Percentiles rank a stretch among this genome's conserved stretches.
Conservation (phyloP, 331 rosid genomes). For the Dryas integrifolia region DNA sequence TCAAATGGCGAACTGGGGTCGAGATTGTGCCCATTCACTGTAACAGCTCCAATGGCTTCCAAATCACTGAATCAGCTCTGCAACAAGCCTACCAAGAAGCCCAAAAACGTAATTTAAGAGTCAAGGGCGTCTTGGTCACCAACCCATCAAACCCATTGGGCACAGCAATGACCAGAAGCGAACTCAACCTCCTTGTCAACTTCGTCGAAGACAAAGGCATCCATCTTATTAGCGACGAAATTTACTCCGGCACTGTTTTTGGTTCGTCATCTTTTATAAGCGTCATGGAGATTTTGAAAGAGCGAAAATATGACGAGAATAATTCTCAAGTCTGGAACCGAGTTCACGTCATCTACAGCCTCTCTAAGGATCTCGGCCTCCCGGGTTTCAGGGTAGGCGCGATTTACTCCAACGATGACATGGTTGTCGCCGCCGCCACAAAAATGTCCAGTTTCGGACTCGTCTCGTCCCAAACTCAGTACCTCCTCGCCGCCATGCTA, state of each 20-base stretch:
- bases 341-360: conserved; percentile 80
- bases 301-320: conserved; percentile 29
- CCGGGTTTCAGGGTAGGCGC: conserved; percentile 95
- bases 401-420: conserved; percentile 68
- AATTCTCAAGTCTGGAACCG: conserved; percentile 40
- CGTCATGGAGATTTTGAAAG: conserved; percentile 71
- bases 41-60: conserved; percentile 75
- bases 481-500: conserved; percentile 80
- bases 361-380: conserved; percentile 86
- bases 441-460: conserved; percentile 98
- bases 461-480: conserved; percentile 86
- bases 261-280: conserved; percentile 58
- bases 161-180: conserved; percentile 61
- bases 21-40: conserved; percentile 95
- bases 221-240: conserved; percentile 92
- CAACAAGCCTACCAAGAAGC: conserved; percentile 64
- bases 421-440: conserved; percentile 70
- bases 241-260: conserved; percentile 88
- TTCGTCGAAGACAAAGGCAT: conserved; percentile 57
- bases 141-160: conserved; percentile 98
- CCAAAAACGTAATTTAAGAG: conserved; percentile 51
- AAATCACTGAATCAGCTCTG: conserved; percentile 65
- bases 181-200: conserved; percentile 58
- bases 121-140: conserved; percentile 86
- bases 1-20: conserved; percentile 86